Percentiles rank a stretch among this genome's conserved stretches.
These are phyloP conservation scores for Dictyostelium brefeldianum DNA, from an alignment of 78 protist species.

Conservation along the genomic window DNA sequence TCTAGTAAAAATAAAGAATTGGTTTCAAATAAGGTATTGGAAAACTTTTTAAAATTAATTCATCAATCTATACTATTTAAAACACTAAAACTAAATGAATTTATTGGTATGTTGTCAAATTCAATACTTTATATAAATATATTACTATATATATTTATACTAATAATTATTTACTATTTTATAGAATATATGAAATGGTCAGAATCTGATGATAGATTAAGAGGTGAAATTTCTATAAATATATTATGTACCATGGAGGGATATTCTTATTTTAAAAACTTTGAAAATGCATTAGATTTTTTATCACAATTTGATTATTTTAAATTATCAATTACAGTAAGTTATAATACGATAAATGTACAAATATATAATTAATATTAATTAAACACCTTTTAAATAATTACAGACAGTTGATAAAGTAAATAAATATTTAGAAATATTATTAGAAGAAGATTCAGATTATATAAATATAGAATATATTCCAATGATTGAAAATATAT, in stretches of 20 bases:
- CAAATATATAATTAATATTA: background rate
- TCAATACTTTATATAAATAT: background rate
- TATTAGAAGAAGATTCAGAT: slow-evolving; percentile 35
- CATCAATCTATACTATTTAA: slow-evolving; percentile 2
- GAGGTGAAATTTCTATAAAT: slow-evolving; percentile 10
- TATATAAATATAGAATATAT: slow-evolving; percentile 26
- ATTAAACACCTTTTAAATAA: background rate
- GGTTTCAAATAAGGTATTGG: background rate
- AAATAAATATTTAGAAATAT: slow-evolving; percentile 13
- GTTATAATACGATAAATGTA: too few species aligned
- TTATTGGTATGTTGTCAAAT: slow-evolving; percentile 34
- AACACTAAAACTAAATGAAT: slow-evolving; percentile 14
- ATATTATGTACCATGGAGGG: slow-evolving; percentile 16
- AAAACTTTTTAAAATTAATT: slow-evolving; percentile 12
- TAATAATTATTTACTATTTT: background rate
- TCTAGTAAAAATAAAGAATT: background rate
- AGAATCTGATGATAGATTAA: slow-evolving; percentile 18
- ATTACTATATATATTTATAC: background rate
- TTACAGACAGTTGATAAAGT: slow-evolving; percentile 23
- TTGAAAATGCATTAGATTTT: slow-evolving; percentile 20
- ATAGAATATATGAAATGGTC: slow-evolving; percentile 42
- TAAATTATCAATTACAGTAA: slow-evolving; percentile 23
- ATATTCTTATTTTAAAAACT: slow-evolving; percentile 15
- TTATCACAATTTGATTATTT: slow-evolving; percentile 27
- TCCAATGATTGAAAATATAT: slow-evolving; percentile 25